Evolutionary conservation across 257 asterid genomes (phyloP).

Genomic region (Thymus mandschuricus): DNA sequence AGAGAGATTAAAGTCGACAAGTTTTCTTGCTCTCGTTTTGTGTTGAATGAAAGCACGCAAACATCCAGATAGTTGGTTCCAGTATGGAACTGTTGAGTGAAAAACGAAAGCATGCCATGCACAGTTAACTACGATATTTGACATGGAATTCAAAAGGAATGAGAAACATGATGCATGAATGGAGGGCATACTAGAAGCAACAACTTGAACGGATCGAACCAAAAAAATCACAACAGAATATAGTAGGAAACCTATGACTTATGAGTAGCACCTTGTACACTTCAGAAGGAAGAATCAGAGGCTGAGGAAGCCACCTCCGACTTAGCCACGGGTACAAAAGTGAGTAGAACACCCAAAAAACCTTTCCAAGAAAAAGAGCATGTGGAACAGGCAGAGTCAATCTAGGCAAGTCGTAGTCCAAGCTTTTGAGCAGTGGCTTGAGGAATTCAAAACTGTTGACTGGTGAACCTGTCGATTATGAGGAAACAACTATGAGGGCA

Average conservation of each 20-base stretch:
- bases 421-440: constrained; percentile 65
- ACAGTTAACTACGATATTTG: no score
- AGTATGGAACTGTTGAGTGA: no score
- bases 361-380: constrained; percentile 78
- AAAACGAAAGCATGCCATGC: no score
- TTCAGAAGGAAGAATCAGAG: constrained; percentile 94
- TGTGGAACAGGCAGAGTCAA: constrained; percentile 61
- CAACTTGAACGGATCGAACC: neutral
- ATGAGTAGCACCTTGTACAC: constrained; percentile 63
- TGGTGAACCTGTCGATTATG: constrained; percentile 66
- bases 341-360: constrained; percentile 65
- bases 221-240: neutral
- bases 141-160: no score
- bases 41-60: no score
- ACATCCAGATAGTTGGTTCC: no score
- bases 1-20: no score
- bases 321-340: constrained; percentile 73
- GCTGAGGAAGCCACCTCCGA: constrained; percentile 86
- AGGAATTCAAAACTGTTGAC: constrained; percentile 87
- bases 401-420: constrained; percentile 78
- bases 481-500: constrained; percentile 16
- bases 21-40: no score
- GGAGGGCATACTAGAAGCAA: neutral
- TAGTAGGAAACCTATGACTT: constrained; percentile 2
- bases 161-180: neutral